These are phyloP conservation scores for Aegilops longissima DNA, from an alignment of 176 grass and related monocot species.

Conservation along the genomic window DNA sequence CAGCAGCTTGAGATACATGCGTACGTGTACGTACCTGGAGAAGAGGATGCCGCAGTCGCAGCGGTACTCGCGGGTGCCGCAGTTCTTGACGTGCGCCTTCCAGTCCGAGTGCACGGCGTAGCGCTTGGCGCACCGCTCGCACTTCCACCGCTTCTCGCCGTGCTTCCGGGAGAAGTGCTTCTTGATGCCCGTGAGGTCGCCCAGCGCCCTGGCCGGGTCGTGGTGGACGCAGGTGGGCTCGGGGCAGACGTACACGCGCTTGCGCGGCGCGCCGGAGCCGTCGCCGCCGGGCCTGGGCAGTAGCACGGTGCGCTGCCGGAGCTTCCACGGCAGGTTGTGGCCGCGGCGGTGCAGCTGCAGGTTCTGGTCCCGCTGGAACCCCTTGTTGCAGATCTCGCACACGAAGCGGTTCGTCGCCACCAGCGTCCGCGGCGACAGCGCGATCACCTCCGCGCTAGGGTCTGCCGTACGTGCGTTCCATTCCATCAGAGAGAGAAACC, in stretches of 20 bases:
- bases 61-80: constrained; percentile 88
- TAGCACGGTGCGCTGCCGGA: constrained; percentile 52
- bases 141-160: constrained; percentile 94
- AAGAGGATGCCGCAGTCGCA: constrained; percentile 95
- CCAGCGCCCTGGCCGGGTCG: constrained; percentile 73
- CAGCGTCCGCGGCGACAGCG: constrained; percentile 84
- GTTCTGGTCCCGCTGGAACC: constrained; percentile 94
- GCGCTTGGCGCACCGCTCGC: constrained; percentile 83
- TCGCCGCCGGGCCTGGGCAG: constrained; percentile 7
- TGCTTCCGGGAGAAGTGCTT: constrained; percentile 97
- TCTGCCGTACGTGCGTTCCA: constrained; percentile 33
- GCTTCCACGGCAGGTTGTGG: constrained; percentile 98
- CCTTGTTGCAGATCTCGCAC: constrained; percentile 98
- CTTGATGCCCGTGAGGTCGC: constrained; percentile 93
- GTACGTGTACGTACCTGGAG: constrained; percentile 52
- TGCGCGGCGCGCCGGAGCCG: constrained; percentile 25
- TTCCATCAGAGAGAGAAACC: neutral
- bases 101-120: constrained; percentile 99
- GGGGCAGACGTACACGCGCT: constrained; percentile 93
- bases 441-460: constrained; percentile 89
- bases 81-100: constrained; percentile 95
- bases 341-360: constrained; percentile 95
- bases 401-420: constrained; percentile 91
- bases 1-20: neutral
- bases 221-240: constrained; percentile 88